These are phyloP conservation scores for Aurifilum marmelostoma DNA, from an alignment of 2,329 filamentous ascomycete genomes.

Conservation along the genomic window DNA sequence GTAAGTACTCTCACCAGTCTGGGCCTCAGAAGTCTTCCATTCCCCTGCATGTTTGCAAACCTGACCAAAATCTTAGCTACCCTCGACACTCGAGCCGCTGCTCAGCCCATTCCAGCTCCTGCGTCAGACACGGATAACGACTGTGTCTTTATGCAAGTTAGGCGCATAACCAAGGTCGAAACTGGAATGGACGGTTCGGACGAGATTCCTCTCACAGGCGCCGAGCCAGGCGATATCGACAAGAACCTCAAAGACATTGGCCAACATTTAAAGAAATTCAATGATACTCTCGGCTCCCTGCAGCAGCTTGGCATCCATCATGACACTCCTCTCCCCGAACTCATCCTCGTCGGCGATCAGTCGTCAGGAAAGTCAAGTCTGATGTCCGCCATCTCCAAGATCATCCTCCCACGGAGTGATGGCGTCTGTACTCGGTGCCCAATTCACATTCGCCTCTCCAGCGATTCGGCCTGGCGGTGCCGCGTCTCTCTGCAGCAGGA, in stretches of 20 bases:
- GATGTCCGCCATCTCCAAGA: constrained; percentile 67
- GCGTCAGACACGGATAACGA: constrained; percentile 33
- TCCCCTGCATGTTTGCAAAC: background rate
- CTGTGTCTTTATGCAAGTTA: constrained; percentile 37
- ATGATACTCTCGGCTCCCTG: constrained; percentile 68
- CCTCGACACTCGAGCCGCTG: constrained; percentile 32
- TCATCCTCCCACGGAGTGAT: constrained; percentile 70
- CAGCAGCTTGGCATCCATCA: constrained; percentile 74
- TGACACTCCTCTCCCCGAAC: constrained; percentile 72
- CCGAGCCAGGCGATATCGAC: constrained; percentile 35
- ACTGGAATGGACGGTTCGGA: constrained; percentile 28
- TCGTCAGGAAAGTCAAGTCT: constrained; percentile 78
- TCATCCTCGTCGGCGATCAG: constrained; percentile 85
- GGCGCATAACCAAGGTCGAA: constrained; percentile 25
- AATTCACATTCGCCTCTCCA: constrained; percentile 73
- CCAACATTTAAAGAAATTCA: constrained; percentile 64
- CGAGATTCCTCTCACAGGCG: constrained; percentile 31
- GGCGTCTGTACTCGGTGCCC: constrained; percentile 82
- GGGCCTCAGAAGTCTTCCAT: background rate
- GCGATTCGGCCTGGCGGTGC: constrained; percentile 67
- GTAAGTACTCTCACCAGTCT: constrained; percentile 30
- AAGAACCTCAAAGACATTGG: constrained; percentile 59
- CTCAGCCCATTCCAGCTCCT: constrained; percentile 2
- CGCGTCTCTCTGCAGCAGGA: constrained; percentile 66
- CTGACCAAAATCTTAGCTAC: constrained; percentile 34